Conservation (phyloP, 331 rosid genomes). For the Malus hybrid region DNA sequence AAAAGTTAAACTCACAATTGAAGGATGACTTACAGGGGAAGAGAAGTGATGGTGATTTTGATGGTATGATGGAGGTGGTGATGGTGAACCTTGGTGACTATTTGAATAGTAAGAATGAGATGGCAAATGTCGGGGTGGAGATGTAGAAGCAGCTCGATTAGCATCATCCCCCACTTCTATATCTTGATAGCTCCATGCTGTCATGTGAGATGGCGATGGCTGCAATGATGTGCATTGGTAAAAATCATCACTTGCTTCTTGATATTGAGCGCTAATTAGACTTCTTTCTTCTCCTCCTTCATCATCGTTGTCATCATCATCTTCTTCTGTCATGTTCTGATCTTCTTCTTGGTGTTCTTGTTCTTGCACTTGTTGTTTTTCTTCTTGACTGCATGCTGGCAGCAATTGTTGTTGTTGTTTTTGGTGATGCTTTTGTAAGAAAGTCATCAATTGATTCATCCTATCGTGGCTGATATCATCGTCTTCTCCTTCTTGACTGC, state of each 20-base stretch:
- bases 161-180: conserved; percentile 55
- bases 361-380: background rate
- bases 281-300: conserved; percentile 32
- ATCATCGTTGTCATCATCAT: background rate
- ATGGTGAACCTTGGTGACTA: conserved; percentile 4
- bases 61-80: conserved; percentile 18
- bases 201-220: conserved; percentile 25
- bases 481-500: conserved; percentile 24
- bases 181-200: conserved; percentile 63
- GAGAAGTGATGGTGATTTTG: conserved; percentile 15
- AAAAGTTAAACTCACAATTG: conserved; percentile 34
- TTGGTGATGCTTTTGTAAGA: conserved; percentile 10
- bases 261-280: conserved; percentile 28
- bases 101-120: conserved; percentile 16
- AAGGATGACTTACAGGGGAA: conserved; percentile 31
- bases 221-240: conserved; percentile 39
- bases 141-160: conserved; percentile 30
- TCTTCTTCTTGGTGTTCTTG: conserved; percentile 11
- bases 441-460: conserved; percentile 24
- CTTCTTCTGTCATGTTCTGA: conserved; percentile 5
- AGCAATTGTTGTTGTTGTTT: background rate
- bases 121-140: conserved; percentile 4
- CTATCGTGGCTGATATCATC: conserved; percentile 9
- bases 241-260: conserved; percentile 37
- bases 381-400: conserved; percentile 2